Percentiles rank a stretch among this genome's conserved stretches.
Evolutionary conservation across 2,329 filamentous ascomycete species (phyloP).

Genomic region (Elsinoe australis): DNA sequence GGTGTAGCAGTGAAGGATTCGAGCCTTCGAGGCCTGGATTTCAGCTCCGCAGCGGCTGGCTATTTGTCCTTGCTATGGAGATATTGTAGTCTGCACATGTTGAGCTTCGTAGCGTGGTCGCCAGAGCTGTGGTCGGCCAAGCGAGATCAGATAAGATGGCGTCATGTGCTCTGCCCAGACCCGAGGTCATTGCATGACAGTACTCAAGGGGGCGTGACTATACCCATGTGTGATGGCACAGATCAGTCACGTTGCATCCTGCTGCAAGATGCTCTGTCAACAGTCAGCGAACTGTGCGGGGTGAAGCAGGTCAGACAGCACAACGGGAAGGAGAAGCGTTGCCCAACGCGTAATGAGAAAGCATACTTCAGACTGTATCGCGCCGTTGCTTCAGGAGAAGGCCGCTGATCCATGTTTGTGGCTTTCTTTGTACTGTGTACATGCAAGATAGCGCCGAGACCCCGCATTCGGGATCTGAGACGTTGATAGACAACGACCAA

Average conservation of each 20-base stretch:
- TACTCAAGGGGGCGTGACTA: background rate
- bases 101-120: too few species aligned
- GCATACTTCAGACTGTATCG: slow-evolving; percentile 8
- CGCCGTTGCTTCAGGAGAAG: slow-evolving; percentile 12
- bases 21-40: background rate
- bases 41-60: too few species aligned
- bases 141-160: slow-evolving; percentile 8
- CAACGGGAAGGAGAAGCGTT: background rate
- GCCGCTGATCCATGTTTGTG: slow-evolving; percentile 4
- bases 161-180: background rate
- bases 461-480: slow-evolving; percentile 8
- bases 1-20: background rate
- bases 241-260: slow-evolving; percentile 3
- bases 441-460: slow-evolving; percentile 6
- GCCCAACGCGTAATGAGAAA: background rate
- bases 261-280: background rate
- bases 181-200: background rate
- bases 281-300: slow-evolving; percentile 11
- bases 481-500: background rate
- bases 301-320: background rate
- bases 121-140: too few species aligned
- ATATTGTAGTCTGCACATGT: too few species aligned
- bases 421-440: slow-evolving; percentile 9
- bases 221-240: background rate
- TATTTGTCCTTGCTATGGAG: too few species aligned